Conservation (phyloP, 306 rosid species). For the Cucurbita ficifolia region DNA sequence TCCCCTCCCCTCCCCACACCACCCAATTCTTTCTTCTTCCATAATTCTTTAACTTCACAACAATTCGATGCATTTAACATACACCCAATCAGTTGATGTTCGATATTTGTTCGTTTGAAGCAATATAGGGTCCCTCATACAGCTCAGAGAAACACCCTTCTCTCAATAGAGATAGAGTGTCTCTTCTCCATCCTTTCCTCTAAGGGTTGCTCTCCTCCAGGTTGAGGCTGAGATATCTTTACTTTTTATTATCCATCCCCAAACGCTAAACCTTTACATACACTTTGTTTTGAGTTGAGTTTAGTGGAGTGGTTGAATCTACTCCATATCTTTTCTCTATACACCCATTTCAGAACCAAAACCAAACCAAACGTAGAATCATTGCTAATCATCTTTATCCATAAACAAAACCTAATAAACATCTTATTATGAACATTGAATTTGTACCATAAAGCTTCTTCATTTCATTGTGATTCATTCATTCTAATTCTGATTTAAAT, state of each 20-base stretch:
- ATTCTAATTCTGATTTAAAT: not conserved
- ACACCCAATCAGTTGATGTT: not conserved
- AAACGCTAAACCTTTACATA: conserved; percentile 9
- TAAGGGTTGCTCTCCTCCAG: too few relatives aligned
- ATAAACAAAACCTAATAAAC: not conserved
- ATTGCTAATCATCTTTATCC: not conserved
- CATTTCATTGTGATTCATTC: not conserved
- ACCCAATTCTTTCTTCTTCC: conserved; percentile 15
- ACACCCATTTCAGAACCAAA: not conserved
- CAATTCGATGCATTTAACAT: too few relatives aligned
- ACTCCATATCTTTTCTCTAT: not conserved
- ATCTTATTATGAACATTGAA: not conserved
- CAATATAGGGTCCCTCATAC: too few relatives aligned
- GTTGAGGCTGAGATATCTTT: conserved; percentile 12
- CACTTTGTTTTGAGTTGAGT: conserved; percentile 11
- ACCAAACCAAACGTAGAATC: not conserved
- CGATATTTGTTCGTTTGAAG: too few relatives aligned
- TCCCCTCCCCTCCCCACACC: conserved; percentile 22
- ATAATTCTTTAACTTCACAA: too few relatives aligned
- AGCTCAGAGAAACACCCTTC: too few relatives aligned
- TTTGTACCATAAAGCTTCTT: not conserved
- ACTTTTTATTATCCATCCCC: conserved; percentile 28
- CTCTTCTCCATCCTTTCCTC: too few relatives aligned
- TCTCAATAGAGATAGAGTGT: too few relatives aligned
- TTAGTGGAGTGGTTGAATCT: conserved; percentile 5